Percentiles rank a stretch among this genome's conserved stretches.
phyloP scores from a whole-genome alignment of 1,284 basidiomycete species.

The Naganishia albida region DNA sequence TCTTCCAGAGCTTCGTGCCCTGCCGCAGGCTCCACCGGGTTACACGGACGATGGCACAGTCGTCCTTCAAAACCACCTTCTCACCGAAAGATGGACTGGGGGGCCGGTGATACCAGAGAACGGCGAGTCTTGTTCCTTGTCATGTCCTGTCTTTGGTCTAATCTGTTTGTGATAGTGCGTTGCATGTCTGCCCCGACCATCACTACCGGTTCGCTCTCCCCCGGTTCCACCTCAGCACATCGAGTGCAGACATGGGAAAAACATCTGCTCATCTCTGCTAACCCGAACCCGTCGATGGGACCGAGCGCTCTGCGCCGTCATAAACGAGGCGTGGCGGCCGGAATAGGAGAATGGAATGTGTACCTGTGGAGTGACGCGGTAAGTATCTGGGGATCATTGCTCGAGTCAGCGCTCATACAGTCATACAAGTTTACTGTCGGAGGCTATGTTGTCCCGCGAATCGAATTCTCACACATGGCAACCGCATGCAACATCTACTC shows the following conservation, averaged over 20 bases:
- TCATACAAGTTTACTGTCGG: slow-evolving; percentile 22
- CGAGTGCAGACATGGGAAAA: slow-evolving; percentile 16
- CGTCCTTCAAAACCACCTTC: slow-evolving; percentile 10
- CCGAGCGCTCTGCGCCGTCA: slow-evolving; percentile 8
- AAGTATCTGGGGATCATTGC: neutral
- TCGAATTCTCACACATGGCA: slow-evolving; percentile 12
- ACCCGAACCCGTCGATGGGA: slow-evolving; percentile 17
- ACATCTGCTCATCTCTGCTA: slow-evolving; percentile 17
- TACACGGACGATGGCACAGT: slow-evolving; percentile 20
- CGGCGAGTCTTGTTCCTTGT: neutral
- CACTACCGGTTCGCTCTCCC: slow-evolving; percentile 16
- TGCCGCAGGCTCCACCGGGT: slow-evolving; percentile 12
- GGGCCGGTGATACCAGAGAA: slow-evolving; percentile 13
- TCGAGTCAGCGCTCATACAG: neutral
- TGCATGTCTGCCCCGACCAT: slow-evolving; percentile 11
- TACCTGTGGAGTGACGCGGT: slow-evolving; percentile 27
- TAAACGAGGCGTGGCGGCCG: slow-evolving; percentile 9
- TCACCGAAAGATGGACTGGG: slow-evolving; percentile 14
- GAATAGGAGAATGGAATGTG: slow-evolving; percentile 21
- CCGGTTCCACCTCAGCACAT: slow-evolving; percentile 7
- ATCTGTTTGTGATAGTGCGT: neutral
- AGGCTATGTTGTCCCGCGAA: slow-evolving; percentile 5
- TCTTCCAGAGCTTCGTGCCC: slow-evolving; percentile 1
- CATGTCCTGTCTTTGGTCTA: neutral
- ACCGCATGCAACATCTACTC: slow-evolving; percentile 23